Base-by-base conservation (phyloP, 495 filamentous ascomycete species). In the Thozetella sp. region DNA sequence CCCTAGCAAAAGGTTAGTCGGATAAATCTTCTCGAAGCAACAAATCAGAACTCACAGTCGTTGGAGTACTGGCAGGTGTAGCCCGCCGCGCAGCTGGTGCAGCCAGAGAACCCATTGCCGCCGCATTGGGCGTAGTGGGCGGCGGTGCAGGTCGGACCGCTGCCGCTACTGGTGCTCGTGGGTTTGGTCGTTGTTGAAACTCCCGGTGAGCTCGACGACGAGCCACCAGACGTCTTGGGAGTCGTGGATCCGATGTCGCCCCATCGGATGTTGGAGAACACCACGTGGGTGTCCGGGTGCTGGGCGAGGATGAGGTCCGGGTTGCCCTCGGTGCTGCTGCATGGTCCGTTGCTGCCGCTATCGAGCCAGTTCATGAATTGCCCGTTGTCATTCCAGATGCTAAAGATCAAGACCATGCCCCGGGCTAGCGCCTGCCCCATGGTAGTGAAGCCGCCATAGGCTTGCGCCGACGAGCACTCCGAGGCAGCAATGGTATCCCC, bases 341-440 rank as follows among this genome's bases (percentile, higher is more conserved):
- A 92, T 46, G 82, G 79, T 27, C 88, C 89, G 62, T 86, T 83
- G 55, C 74, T 76, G 53, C 82, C 80, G 71, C 87, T 86, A 58
- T 72, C 67, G 6, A 90, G 79, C 88, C 88, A 90, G 58, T 85
- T 77, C 88, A 90, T 90, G 69, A 87, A 76, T 64, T 80, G 74
- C 26, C 72, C 61, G 63, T 86, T 77, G 67, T 90, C 88, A 69
- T 89, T 86, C 88, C 88, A 90, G 62, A 90, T 67, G 64, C 77
- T 80, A 72, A 90, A 76, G 56, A 84, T 84, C 3, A n/a, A n/a
- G n/a, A n/a, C n/a, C n/a, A n/a, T n/a, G n/a, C n/a, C n/a, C n/a
- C n/a, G n/a, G n/a, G n/a, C n/a, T n/a, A n/a, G n/a, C n/a, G n/a
- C n/a, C n/a, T n/a, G n/a, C n/a, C n/a, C n/a, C n/a, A n/a, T n/a